Percentiles rank a stretch among this genome's conserved stretches.
Conservation (phyloP, 371 early-diverging fungal species). For the Mucor lusitanicus region DNA sequence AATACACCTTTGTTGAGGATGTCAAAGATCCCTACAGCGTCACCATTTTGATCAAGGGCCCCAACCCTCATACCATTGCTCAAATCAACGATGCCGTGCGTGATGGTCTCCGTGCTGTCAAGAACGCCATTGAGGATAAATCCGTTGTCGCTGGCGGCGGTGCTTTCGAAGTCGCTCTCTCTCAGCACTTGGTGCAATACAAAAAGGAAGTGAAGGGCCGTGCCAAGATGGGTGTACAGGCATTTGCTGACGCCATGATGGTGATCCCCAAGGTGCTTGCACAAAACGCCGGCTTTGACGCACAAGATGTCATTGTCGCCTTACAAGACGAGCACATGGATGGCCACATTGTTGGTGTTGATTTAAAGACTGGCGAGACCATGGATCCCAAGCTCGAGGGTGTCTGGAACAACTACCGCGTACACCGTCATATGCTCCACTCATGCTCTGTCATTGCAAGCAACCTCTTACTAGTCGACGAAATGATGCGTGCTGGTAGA, state of each 20-base stretch:
- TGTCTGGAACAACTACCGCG: conserved; percentile 98
- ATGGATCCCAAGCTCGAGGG: conserved; percentile 93
- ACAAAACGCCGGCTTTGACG: conserved; percentile 96
- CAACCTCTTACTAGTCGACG: conserved; percentile 99
- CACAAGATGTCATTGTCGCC: conserved; percentile 94
- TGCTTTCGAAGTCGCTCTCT: conserved; percentile 91
- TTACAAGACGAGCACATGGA: conserved; percentile 91
- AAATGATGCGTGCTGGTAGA: conserved; percentile 97
- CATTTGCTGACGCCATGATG: conserved; percentile 95
- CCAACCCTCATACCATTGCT: conserved; percentile 92
- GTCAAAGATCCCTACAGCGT: conserved; percentile 93
- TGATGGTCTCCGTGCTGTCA: conserved; percentile 97
- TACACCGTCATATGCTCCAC: conserved; percentile 94
- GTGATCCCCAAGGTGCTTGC: conserved; percentile 97
- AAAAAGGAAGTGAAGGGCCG: conserved; percentile 92
- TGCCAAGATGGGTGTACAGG: conserved; percentile 95
- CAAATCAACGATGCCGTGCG: conserved; percentile 98
- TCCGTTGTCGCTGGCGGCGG: conserved; percentile 96
- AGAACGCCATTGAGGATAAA: conserved; percentile 96
- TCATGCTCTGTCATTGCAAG: conserved; percentile 96
- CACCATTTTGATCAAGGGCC: conserved; percentile 97
- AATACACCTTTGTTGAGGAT: conserved; percentile 99
- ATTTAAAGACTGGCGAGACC: conserved; percentile 94
- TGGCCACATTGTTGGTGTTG: conserved; percentile 92
- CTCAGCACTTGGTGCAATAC: conserved; percentile 82